Base-by-base conservation (phyloP, 1,284 basidiomycete species). In the Salmacisia buchloeana region DNA sequence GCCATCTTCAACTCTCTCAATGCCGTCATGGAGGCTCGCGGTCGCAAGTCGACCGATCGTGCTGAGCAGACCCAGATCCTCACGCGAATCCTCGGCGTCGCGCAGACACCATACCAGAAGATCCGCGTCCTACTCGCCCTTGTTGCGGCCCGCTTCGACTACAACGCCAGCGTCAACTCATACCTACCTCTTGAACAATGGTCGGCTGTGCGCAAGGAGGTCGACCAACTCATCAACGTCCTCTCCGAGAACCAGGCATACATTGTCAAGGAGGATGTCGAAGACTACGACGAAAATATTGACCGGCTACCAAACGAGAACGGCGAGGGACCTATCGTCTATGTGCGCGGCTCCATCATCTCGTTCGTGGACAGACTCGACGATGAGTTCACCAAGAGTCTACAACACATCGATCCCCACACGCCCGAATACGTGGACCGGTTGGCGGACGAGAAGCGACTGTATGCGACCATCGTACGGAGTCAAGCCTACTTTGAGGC, bases 331-430 rank as follows among this genome's bases (percentile, higher is more conserved):
- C 62, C 63, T 27, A 60, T 68, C 34, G 75, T 79, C 10, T 69
- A 68, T 6, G 75, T 79, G 15, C 76, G 77, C 36, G 77, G 77
- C 57, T 74, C 72, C 65, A 72, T 78, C 64, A 78, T 78, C 71
- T 73, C 73, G 78, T 91, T 97, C 75, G 86, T 99, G 58, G 96
- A 99, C 81, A 88, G 94, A 64, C 83, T 99, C 60, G 96, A 98
- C 81, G 96, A 98, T 76, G 96, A 99, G 82, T 98, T 99, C 82
- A 97, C 92, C 59, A 92, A 91, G 81, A 94, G 92, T 76, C 83
- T 99, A 60, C 96, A 98, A 85, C 92, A 97, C 80, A 94, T 97
- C 71, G 96, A 99, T 79, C 94, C 96, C 15, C 96, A 98, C 80
- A 92, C 96, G 3, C 91, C 91, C 58, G 96, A 99, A 81, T 99